Conservation (phyloP, 2,329 filamentous ascomycete genomes). For the Furcasterigmium furcatum region DNA sequence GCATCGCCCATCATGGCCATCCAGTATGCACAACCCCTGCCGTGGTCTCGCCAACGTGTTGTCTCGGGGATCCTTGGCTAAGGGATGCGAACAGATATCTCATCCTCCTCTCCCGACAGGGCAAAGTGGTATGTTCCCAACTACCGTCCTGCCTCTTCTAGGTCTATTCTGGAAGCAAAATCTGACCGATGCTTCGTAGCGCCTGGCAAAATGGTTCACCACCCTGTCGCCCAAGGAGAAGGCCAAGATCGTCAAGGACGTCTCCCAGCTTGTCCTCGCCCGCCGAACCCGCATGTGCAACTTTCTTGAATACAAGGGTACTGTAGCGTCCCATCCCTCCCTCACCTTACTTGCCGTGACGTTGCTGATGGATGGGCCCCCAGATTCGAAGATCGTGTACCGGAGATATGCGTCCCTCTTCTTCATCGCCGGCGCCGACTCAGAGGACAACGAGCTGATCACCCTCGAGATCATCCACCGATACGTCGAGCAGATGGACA, state of each 20-base stretch:
- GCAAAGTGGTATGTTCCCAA: conserved; percentile 82
- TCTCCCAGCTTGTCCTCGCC: conserved; percentile 94
- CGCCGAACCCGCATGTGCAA: conserved; percentile 99
- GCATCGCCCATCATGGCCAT: conserved; percentile 35
- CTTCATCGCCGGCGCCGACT: conserved; percentile 96
- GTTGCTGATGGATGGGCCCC: too few relatives aligned
- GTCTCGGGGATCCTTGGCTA: conserved; percentile 6
- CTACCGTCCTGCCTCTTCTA: too few relatives aligned
- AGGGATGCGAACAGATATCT: conserved; percentile 66
- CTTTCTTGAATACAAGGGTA: conserved; percentile 98
- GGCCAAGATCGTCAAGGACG: conserved; percentile 99
- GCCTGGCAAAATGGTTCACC: conserved; percentile 98
- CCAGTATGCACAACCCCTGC: conserved; percentile 28
- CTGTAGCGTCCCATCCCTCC: too few relatives aligned
- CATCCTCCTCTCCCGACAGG: conserved; percentile 95
- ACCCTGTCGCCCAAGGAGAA: conserved; percentile 97
- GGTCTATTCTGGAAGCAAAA: conserved; percentile 2
- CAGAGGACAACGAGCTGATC: conserved; percentile 97
- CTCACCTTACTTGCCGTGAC: too few relatives aligned
- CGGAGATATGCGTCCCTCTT: conserved; percentile 97
- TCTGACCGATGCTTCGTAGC: conserved; percentile 49
- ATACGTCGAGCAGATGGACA: conserved; percentile 99
- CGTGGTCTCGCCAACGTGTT: neutral
- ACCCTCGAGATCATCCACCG: conserved; percentile 98
- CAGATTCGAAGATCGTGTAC: conserved; percentile 98